phyloP scores from a whole-genome alignment of 176 grass and related monocot species.

The Zea mays region DNA sequence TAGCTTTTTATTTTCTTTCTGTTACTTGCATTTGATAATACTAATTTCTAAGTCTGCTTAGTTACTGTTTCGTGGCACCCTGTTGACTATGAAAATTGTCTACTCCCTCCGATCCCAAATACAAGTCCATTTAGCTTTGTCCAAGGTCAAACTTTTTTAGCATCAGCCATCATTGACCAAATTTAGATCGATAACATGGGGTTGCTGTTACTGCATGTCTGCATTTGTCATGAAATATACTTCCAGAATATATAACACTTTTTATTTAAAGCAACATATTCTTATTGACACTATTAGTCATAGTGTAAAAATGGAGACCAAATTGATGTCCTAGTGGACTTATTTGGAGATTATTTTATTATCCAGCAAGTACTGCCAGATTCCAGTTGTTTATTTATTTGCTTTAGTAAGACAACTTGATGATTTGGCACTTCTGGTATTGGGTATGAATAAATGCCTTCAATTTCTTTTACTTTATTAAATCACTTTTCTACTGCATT shows the following conservation, averaged over 20 bases:
- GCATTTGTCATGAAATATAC: background rate
- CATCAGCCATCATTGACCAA: background rate
- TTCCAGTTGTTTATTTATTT: background rate
- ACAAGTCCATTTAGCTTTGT: background rate
- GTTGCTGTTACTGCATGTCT: background rate
- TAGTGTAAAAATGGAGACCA: background rate
- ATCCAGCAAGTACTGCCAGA: background rate
- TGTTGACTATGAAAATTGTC: background rate
- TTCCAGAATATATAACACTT: background rate
- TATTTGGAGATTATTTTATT: background rate
- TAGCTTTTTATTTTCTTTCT: background rate
- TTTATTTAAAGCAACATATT: background rate
- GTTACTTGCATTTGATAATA: background rate
- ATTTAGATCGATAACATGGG: background rate
- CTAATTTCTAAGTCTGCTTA: background rate
- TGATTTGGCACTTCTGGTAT: background rate
- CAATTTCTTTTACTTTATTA: background rate
- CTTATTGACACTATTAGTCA: background rate
- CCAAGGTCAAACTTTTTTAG: background rate
- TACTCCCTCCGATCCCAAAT: constrained; percentile 2
- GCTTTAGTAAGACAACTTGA: background rate
- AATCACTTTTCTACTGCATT: background rate
- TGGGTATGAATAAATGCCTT: background rate
- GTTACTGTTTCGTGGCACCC: background rate
- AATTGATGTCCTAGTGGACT: background rate